These are phyloP conservation scores for Sicyos baderoa DNA, from an alignment of 306 rosid species.

Conservation along the genomic window DNA sequence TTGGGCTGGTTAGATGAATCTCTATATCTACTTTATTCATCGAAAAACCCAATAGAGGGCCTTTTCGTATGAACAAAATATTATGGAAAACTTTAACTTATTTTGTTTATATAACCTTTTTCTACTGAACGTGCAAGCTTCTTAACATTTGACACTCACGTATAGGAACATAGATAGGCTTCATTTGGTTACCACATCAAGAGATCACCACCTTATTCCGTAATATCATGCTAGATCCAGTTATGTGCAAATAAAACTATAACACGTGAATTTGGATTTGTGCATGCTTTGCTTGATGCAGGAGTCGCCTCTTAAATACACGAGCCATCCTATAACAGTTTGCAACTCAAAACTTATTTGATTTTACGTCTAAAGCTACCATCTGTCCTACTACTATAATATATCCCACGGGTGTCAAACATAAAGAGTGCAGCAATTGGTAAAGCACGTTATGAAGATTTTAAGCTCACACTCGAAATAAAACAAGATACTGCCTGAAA, in stretches of 20 bases:
- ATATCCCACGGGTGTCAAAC: background rate
- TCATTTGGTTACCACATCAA: background rate
- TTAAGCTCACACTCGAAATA: background rate
- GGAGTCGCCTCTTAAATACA: background rate
- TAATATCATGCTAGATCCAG: conserved; percentile 3
- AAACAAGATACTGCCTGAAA: conserved; percentile 3
- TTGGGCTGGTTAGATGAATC: background rate
- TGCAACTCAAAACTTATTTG: background rate
- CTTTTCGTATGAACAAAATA: background rate
- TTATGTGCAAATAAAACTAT: background rate
- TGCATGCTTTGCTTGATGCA: background rate
- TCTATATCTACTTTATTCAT: background rate
- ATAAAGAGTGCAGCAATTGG: background rate
- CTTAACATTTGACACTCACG: background rate
- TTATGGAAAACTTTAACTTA: background rate
- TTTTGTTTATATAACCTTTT: background rate
- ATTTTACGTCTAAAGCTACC: background rate
- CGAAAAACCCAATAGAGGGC: background rate
- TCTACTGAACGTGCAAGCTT: background rate
- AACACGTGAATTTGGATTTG: background rate
- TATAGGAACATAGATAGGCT: background rate
- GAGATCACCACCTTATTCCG: conserved; percentile 5
- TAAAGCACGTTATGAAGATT: background rate
- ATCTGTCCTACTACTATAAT: background rate
- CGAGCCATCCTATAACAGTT: background rate